A percentile compares a stretch with the other conserved stretches of the same genome.
These are phyloP conservation scores for Wilcoxina mikolae DNA, from an alignment of 495 filamentous ascomycete species.

Conservation along the genomic window DNA sequence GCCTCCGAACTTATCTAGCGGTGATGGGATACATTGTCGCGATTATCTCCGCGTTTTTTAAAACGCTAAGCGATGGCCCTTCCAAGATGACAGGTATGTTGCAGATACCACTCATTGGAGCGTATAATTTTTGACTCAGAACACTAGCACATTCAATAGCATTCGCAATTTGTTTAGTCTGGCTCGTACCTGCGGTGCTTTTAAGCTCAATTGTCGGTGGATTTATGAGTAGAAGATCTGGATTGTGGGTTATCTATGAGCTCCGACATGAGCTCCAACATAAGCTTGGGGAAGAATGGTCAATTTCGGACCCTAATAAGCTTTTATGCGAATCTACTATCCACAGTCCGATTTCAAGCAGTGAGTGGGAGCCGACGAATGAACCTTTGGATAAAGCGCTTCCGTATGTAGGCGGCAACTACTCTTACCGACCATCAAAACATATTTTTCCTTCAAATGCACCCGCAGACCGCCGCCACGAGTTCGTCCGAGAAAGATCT, in stretches of 20 bases:
- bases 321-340: too few species aligned
- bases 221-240: background rate
- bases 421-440: background rate
- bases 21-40: background rate
- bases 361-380: too few species aligned
- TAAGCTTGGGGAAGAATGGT: background rate
- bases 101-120: too few species aligned
- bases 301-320: too few species aligned
- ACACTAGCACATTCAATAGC: conserved; percentile 1
- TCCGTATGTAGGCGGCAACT: background rate
- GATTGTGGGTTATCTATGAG: background rate
- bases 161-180: background rate
- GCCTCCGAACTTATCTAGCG: background rate
- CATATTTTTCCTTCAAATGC: background rate
- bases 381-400: background rate
- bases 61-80: background rate
- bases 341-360: too few species aligned
- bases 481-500: background rate
- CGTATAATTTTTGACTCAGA: too few species aligned
- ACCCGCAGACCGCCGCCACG: background rate
- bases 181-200: conserved; percentile 2
- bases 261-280: background rate
- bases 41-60: background rate
- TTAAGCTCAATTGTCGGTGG: background rate
- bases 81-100: background rate